phyloP scores from a whole-genome alignment of 139 green algal species.

The Tetradesmus obliquus region DNA sequence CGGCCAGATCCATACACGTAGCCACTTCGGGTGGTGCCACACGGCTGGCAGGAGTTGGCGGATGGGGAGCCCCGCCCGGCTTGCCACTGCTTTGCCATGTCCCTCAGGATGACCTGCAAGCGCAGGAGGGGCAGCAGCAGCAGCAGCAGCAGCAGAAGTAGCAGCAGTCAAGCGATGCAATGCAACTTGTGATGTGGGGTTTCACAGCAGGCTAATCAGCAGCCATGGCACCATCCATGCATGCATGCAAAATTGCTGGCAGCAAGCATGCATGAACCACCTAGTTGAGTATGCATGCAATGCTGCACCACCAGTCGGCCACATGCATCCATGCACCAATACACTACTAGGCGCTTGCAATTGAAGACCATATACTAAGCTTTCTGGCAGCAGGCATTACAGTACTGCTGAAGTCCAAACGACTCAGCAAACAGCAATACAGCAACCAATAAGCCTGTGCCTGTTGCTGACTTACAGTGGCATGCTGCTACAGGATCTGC shows the following conservation, averaged over 20 bases:
- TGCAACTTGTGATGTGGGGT: not conserved
- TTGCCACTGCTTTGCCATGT: conserved; percentile 21
- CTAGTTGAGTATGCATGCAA: not conserved
- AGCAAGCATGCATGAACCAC: not conserved
- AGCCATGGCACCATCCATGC: no score
- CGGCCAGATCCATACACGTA: not conserved
- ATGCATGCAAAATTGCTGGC: not conserved
- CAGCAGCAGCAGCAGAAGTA: not conserved
- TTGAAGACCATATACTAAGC: no score
- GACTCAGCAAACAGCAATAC: not conserved
- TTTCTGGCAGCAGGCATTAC: not conserved
- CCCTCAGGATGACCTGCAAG: not conserved
- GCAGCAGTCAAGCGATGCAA: not conserved
- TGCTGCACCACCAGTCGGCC: no score
- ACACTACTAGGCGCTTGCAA: no score
- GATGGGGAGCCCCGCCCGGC: not conserved
- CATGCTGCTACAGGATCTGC: not conserved
- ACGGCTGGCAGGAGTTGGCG: not conserved
- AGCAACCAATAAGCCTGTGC: not conserved
- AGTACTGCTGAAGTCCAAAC: not conserved
- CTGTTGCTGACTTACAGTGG: not conserved
- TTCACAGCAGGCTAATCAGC: no score
- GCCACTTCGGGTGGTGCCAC: not conserved
- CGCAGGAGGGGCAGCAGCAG: not conserved
- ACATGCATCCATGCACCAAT: no score